Evolutionary conservation across 1,284 basidiomycete genomes (phyloP).

Genomic region (Anthracocystis setariae): DNA sequence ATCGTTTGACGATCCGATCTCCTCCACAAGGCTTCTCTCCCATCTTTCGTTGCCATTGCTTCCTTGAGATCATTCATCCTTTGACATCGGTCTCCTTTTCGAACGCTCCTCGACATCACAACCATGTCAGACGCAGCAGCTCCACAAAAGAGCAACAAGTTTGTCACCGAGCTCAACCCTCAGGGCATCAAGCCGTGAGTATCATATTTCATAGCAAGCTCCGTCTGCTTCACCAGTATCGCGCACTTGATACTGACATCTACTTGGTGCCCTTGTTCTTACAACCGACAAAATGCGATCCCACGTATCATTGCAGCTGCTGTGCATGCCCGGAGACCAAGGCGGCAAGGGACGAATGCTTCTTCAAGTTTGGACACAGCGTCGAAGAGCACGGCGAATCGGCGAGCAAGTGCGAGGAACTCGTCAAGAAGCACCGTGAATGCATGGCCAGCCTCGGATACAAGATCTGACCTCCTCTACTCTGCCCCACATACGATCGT

Average conservation of each 20-base stretch:
- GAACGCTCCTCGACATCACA: background rate
- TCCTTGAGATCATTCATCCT: too few species aligned
- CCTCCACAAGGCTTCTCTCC: conserved; percentile 4
- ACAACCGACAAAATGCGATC: background rate
- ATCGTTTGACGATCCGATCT: background rate
- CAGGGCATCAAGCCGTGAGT: conserved; percentile 89
- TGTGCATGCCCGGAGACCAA: conserved; percentile 97
- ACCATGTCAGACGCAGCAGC: conserved; percentile 37
- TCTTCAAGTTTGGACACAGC: conserved; percentile 76
- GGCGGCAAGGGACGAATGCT: conserved; percentile 88
- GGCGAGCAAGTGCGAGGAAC: conserved; percentile 80
- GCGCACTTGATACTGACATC: conserved; percentile 1
- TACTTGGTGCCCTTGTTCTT: background rate
- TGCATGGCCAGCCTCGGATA: conserved; percentile 81
- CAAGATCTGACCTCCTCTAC: conserved; percentile 46
- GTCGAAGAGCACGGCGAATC: conserved; percentile 73
- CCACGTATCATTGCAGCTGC: conserved; percentile 70
- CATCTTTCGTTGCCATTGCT: too few species aligned
- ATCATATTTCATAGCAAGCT: conserved; percentile 52
- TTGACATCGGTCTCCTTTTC: background rate
- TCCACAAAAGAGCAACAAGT: conserved; percentile 44
- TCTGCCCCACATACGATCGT: background rate
- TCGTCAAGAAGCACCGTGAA: conserved; percentile 81
- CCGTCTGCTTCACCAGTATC: too few species aligned
- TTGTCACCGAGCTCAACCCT: conserved; percentile 75